Base-by-base conservation (phyloP, 306 rosid species). In the Datisca glomerata region DNA sequence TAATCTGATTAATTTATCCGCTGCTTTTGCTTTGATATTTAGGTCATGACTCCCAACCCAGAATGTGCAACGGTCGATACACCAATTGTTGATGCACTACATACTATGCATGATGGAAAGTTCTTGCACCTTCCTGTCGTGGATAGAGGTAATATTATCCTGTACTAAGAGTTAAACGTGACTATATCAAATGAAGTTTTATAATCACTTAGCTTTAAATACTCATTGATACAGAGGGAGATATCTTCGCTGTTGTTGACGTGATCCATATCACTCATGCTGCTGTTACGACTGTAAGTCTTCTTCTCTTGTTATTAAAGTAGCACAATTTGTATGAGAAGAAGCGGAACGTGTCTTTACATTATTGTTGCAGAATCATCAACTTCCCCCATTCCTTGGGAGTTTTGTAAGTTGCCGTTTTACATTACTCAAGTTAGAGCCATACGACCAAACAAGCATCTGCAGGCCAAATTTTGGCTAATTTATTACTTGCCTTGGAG, bases 21-120 rank as follows among this genome's bases (percentile, higher is more conserved):
- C 1, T 54, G 14, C 40, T 47, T 56, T 52, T 44, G 37, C 53
- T 52, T 51, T 19, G 57, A 59, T 41, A 31, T 35, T 18, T 61
- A 91, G 96, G 94, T 71, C 48, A 85, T 91, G 99, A 91, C 99
- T 47, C 74, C 80, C 61, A 80, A 78, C 73, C 99, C 99, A 55
- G 82, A 85, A 73, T 78, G 86, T 55, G 96, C 73, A 18, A 40
- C 62, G 8, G 53, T 75, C 15, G 99, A 91, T 53, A 78, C 96
- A 25, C 79, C 99, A 24, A 91, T 91, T 61, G 87, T 91, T 53
- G 92, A 85, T 56, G 99, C 99, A 31, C 80, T 91, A 60, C 96
- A 81, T 47, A 59, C 61, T 12, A 85, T 91, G 99, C 99, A 91
- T 37, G 79, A 91, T 50, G 96, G 96, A 46, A 91, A 85, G 9